Evolutionary conservation across 345 rosid genomes (phyloP).

Genomic region (Camelina neglecta): DNA sequence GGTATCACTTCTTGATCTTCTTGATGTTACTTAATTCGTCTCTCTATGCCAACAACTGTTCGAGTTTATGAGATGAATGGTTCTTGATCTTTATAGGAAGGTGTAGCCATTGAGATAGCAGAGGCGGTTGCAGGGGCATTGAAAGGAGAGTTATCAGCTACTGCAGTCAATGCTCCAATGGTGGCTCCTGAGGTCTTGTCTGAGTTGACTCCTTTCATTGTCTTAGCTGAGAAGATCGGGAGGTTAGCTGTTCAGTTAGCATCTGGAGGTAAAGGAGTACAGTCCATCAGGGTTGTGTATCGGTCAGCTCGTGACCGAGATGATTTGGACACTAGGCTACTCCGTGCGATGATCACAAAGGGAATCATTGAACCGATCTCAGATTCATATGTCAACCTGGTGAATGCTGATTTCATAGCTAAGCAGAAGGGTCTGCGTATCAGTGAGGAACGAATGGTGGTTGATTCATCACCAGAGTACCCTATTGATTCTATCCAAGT

Average conservation of each 20-base stretch:
- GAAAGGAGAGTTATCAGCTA: conserved; percentile 75
- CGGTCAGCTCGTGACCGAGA: conserved; percentile 64
- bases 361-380: conserved; percentile 90
- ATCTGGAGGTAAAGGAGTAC: conserved; percentile 71
- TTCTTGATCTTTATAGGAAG: conserved; percentile 56
- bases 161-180: conserved; percentile 92
- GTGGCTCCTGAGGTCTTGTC: conserved; percentile 67
- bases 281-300: conserved; percentile 66
- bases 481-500: conserved; percentile 73
- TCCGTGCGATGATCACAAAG: conserved; percentile 84
- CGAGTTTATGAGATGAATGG: neutral
- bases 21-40: neutral
- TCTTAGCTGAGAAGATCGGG: conserved; percentile 78
- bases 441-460: conserved; percentile 64
- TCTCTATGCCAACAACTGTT: neutral
- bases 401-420: conserved; percentile 87
- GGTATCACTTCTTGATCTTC: conserved; percentile 36
- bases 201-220: conserved; percentile 69
- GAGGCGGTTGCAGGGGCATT: conserved; percentile 88
- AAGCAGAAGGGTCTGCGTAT: conserved; percentile 81
- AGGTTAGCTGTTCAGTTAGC: conserved; percentile 79
- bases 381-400: conserved; percentile 65
- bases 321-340: conserved; percentile 84
- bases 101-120: conserved; percentile 88
- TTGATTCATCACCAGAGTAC: conserved; percentile 59